phyloP scores from a whole-genome alignment of 2,329 filamentous ascomycete genomes.

The Ophiostoma perfectum region DNA sequence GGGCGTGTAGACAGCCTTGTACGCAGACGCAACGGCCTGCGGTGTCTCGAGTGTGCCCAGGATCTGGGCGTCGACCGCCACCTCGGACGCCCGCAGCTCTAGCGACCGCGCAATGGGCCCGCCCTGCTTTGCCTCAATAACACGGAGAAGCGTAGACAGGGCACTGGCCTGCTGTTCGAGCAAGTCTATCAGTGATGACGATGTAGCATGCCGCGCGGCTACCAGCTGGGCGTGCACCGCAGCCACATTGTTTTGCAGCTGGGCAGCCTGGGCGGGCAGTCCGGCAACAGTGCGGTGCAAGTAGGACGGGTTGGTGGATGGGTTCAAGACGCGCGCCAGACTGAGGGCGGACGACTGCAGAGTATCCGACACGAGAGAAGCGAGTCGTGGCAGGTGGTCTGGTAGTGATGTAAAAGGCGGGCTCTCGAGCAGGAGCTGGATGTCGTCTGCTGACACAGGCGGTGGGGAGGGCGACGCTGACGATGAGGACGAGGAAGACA shows the following conservation, averaged over 20 bases:
- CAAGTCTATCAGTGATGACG: slow-evolving; percentile 35
- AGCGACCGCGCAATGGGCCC: slow-evolving; percentile 47
- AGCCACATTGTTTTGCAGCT: slow-evolving; percentile 36
- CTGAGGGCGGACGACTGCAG: slow-evolving; percentile 46
- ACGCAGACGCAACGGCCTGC: slow-evolving; percentile 34
- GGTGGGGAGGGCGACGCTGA: not conserved
- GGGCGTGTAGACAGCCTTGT: slow-evolving; percentile 42
- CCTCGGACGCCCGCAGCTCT: slow-evolving; percentile 45
- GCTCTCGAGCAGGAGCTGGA: slow-evolving; percentile 44
- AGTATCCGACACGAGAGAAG: slow-evolving; percentile 43
- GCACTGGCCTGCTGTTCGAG: slow-evolving; percentile 39
- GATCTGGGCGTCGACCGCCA: slow-evolving; percentile 42
- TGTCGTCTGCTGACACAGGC: slow-evolving; percentile 35
- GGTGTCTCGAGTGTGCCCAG: slow-evolving; percentile 37
- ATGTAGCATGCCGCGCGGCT: slow-evolving; percentile 37
- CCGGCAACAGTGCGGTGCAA: slow-evolving; percentile 53
- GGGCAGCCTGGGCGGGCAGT: slow-evolving; percentile 39
- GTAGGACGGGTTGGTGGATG: slow-evolving; percentile 49
- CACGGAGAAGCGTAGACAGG: slow-evolving; percentile 42
- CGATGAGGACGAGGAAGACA: not conserved
- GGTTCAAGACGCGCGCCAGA: slow-evolving; percentile 45
- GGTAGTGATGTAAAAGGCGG: slow-evolving; percentile 47
- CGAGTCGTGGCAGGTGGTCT: slow-evolving; percentile 44
- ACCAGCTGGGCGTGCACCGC: slow-evolving; percentile 35
- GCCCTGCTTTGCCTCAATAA: slow-evolving; percentile 52